A percentile compares a stretch with the other conserved stretches of the same genome.
Evolutionary conservation across 768 basidiomycete genomes (phyloP).

Genomic region (Phlegmacium glaucopus): DNA sequence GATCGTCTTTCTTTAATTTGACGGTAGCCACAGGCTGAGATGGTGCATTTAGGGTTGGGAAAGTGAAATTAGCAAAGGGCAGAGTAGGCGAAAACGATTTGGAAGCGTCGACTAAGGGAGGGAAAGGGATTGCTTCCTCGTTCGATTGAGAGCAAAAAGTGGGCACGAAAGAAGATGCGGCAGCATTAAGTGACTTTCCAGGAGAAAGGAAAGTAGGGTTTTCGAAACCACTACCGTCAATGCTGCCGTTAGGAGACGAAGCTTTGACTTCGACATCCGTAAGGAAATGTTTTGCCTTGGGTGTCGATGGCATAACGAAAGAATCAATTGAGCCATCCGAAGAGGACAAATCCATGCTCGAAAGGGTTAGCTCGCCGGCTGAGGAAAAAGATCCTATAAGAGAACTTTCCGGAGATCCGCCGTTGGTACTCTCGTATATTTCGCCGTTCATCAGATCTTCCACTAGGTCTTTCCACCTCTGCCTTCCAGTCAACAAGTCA

Average conservation of each 20-base stretch:
- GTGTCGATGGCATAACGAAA: constrained; percentile 48
- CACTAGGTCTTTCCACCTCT: constrained; percentile 40
- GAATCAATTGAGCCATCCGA: constrained; percentile 43
- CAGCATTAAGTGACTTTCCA: constrained; percentile 37
- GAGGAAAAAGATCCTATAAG: constrained; percentile 15
- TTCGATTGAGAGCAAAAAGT: constrained; percentile 26
- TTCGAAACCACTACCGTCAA: constrained; percentile 12
- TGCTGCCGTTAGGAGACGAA: constrained; percentile 24
- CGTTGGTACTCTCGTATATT: constrained; percentile 17
- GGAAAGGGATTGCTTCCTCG: constrained; percentile 19
- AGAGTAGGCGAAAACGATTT: constrained; percentile 11
- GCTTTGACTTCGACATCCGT: constrained; percentile 34
- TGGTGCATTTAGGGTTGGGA: constrained; percentile 45
- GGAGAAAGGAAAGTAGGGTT: constrained; percentile 17
- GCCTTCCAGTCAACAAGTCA: constrained; percentile 28
- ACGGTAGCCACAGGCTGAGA: constrained; percentile 34
- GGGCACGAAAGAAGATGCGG: constrained; percentile 44
- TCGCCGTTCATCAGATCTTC: constrained; percentile 36
- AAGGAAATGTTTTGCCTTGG: constrained; percentile 37
- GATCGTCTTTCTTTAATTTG: constrained; percentile 50
- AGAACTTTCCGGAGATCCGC: constrained; percentile 17
- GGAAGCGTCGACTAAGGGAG: constrained; percentile 17
- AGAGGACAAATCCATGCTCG: constrained; percentile 42
- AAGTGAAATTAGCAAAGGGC: constrained; percentile 37
- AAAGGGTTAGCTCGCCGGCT: constrained; percentile 25